A percentile compares a stretch with the other conserved stretches of the same genome.
phyloP scores from a whole-genome alignment of 805 yeast species.

The Metschnikowia proteae region DNA sequence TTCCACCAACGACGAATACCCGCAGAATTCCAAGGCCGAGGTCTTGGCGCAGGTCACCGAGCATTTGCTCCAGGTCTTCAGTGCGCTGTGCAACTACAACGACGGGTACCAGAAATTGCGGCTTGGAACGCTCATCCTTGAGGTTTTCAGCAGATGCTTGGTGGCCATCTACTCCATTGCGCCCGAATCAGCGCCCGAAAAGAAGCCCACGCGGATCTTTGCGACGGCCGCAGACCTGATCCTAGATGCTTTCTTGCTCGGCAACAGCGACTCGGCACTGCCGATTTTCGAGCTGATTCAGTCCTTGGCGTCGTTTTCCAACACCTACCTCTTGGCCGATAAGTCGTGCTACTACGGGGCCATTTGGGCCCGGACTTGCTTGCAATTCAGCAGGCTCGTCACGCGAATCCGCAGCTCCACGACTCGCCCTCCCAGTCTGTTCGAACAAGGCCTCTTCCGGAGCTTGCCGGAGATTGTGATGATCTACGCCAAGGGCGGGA shows the following conservation, averaged over 20 bases:
- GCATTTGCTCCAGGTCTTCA: conserved; percentile 67
- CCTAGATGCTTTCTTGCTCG: conserved; percentile 51
- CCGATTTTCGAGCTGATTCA: conserved; percentile 54
- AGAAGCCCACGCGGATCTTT: conserved; percentile 44
- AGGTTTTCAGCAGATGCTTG: conserved; percentile 53
- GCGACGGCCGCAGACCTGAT: conserved; percentile 50
- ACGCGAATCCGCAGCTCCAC: conserved; percentile 53
- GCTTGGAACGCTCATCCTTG: conserved; percentile 54
- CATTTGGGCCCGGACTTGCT: conserved; percentile 47
- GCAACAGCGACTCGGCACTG: conserved; percentile 45
- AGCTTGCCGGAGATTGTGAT: conserved; percentile 55
- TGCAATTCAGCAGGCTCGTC: conserved; percentile 55
- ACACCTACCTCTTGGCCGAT: conserved; percentile 39
- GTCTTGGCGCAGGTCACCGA: conserved; percentile 52
- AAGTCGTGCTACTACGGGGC: conserved; percentile 45
- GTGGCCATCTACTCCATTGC: conserved; percentile 54
- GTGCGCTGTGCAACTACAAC: conserved; percentile 65
- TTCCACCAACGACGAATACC: conserved; percentile 31
- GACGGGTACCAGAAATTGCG: conserved; percentile 54
- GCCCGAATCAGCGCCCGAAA: conserved; percentile 29
- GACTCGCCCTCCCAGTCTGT: conserved; percentile 50
- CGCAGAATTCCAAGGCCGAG: conserved; percentile 41
- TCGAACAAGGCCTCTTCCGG: conserved; percentile 60
- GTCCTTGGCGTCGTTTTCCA: conserved; percentile 35
- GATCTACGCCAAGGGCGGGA: conserved; percentile 48